Evolutionary conservation across 2,329 filamentous ascomycete genomes (phyloP).

Genomic region (Microascus cirrosus): DNA sequence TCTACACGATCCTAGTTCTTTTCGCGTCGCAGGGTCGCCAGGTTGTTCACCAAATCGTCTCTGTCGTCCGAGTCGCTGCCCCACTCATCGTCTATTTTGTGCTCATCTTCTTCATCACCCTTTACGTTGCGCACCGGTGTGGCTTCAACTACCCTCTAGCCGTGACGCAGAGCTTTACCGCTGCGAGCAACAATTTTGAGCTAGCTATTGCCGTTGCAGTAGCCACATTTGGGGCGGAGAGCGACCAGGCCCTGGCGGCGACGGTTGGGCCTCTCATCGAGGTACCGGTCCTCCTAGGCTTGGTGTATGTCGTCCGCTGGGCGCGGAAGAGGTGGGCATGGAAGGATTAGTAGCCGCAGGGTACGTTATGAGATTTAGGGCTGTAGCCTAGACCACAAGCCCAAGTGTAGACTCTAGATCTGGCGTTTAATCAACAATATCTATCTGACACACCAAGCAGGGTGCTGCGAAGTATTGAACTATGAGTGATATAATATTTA

Average conservation of each 20-base stretch:
- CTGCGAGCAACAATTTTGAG: constrained; percentile 89
- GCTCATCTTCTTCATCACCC: constrained; percentile 60
- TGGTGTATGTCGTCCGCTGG: constrained; percentile 65
- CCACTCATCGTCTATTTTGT: constrained; percentile 75
- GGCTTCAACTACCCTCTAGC: constrained; percentile 63
- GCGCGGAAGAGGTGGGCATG: constrained; percentile 43
- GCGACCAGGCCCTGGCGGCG: constrained; percentile 68
- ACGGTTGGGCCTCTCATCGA: constrained; percentile 82
- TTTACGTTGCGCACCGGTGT: constrained; percentile 49
- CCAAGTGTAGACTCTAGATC: too few species aligned
- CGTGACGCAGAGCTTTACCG: constrained; percentile 76
- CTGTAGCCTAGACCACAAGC: too few species aligned
- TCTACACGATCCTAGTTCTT: constrained; percentile 79
- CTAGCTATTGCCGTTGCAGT: constrained; percentile 82
- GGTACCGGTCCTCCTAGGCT: constrained; percentile 65
- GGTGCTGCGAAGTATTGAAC: too few species aligned
- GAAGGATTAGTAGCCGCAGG: too few species aligned
- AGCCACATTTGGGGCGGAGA: constrained; percentile 65
- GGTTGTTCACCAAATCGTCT: constrained; percentile 74
- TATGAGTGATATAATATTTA: too few species aligned
- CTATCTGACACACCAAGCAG: too few species aligned
- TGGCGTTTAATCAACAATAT: too few species aligned
- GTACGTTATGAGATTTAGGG: too few species aligned
- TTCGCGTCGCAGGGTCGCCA: constrained; percentile 72
- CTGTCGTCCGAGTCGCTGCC: constrained; percentile 69